These are phyloP conservation scores for Paecilomyces formosus DNA, from an alignment of 2,329 filamentous ascomycete genomes.

Conservation along the genomic window DNA sequence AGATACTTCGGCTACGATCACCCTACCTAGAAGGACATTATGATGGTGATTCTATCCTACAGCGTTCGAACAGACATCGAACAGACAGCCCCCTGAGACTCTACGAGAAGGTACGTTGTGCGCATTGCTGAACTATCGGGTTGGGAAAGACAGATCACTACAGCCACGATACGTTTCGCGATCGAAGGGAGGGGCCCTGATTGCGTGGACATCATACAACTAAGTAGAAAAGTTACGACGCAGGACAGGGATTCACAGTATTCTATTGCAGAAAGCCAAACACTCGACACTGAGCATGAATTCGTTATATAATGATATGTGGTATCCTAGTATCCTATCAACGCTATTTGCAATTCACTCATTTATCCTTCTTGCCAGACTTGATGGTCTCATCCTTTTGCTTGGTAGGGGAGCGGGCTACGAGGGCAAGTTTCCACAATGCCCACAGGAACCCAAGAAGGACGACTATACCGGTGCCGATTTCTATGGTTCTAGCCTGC, in stretches of 20 bases:
- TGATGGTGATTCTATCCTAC: no score
- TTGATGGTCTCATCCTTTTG: slow-evolving; percentile 1
- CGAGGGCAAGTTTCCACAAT: slow-evolving; percentile 48
- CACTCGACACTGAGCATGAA: neutral
- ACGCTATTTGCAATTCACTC: neutral
- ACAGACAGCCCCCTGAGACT: no score
- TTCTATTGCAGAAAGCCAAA: neutral
- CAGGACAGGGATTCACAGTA: neutral
- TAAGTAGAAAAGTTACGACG: neutral
- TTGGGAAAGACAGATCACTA: no score
- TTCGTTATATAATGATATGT: neutral
- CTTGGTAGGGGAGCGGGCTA: slow-evolving; percentile 17
- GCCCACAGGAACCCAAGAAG: slow-evolving; percentile 63
- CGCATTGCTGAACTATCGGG: no score
- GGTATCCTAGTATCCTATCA: neutral
- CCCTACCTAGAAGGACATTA: no score
- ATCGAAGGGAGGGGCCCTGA: no score
- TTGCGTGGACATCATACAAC: no score
- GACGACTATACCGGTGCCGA: slow-evolving; percentile 54
- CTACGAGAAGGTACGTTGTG: no score
- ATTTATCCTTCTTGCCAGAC: slow-evolving; percentile 7
- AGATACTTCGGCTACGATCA: no score
- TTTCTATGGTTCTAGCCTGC: slow-evolving; percentile 33
- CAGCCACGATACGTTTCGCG: no score
- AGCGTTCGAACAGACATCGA: no score